Conservation (phyloP, 2,329 filamentous ascomycete genomes). For the Cladosporium phlei region DNA sequence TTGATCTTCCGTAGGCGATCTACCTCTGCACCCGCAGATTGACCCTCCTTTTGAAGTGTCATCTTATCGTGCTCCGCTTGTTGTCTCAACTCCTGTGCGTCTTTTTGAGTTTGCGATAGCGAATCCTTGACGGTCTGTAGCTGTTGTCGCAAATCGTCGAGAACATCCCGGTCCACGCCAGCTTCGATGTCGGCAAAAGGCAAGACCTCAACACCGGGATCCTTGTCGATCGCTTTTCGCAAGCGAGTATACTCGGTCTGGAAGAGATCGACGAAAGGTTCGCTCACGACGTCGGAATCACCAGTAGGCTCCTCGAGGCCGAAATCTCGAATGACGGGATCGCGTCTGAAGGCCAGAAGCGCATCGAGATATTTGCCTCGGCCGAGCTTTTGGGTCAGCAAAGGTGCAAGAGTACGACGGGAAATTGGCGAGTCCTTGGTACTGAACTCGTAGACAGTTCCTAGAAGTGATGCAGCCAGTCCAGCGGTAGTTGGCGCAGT, state of each 20-base stretch:
- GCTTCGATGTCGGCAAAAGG: slow-evolving; percentile 77
- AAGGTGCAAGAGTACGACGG: slow-evolving; percentile 70
- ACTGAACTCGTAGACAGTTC: slow-evolving; percentile 92
- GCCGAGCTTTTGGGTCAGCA: slow-evolving; percentile 71
- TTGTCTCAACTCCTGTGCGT: slow-evolving; percentile 51
- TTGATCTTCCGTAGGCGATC: slow-evolving; percentile 60
- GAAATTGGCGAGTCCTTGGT: slow-evolving; percentile 93
- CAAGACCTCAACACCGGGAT: slow-evolving; percentile 81
- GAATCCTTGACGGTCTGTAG: slow-evolving; percentile 66
- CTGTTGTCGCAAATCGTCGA: slow-evolving; percentile 77
- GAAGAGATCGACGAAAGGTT: slow-evolving; percentile 83
- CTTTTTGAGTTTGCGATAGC: slow-evolving; percentile 54
- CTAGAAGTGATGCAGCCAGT: slow-evolving; percentile 76
- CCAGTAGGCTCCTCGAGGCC: slow-evolving; percentile 54
- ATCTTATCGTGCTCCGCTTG: slow-evolving; percentile 47
- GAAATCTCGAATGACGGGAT: slow-evolving; percentile 79
- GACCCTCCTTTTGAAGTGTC: slow-evolving; percentile 44
- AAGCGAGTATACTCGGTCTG: slow-evolving; percentile 93
- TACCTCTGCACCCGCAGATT: slow-evolving; percentile 40
- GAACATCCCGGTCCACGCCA: slow-evolving; percentile 87
- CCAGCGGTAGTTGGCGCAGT: slow-evolving; percentile 48
- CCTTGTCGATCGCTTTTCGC: slow-evolving; percentile 78
- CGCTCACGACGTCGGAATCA: slow-evolving; percentile 46
- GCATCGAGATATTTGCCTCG: slow-evolving; percentile 83
- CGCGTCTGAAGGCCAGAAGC: slow-evolving; percentile 69